Conservation (phyloP, 2,329 filamentous ascomycete genomes). For the Mycosphaerella sp. region DNA sequence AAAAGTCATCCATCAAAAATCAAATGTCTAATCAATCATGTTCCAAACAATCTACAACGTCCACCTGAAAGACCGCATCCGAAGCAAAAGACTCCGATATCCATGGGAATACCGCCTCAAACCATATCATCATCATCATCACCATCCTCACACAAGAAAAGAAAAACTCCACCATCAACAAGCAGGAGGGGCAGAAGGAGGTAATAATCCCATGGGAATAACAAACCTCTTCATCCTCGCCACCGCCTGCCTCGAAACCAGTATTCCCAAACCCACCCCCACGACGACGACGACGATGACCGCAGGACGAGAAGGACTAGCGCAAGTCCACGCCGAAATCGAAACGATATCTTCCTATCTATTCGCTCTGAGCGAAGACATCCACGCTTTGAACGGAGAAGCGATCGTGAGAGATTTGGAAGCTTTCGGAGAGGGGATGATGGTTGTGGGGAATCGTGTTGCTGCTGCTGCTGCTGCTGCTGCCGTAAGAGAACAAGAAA, state of each 20-base stretch:
- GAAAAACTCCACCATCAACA: background rate
- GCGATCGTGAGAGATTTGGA: background rate
- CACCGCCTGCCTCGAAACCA: constrained; percentile 3
- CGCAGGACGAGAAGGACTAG: background rate
- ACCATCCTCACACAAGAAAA: background rate
- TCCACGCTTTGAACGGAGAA: background rate
- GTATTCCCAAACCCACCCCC: background rate
- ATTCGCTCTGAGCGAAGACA: background rate
- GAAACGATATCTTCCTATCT: background rate
- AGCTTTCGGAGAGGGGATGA: background rate
- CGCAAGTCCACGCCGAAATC: background rate
- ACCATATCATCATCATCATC: background rate
- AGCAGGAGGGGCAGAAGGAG: too few relatives aligned
- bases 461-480: background rate
- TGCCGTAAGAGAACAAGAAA: too few relatives aligned
- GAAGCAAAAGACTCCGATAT: background rate
- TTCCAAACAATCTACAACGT: constrained; percentile 9
- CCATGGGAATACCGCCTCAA: constrained; percentile 1
- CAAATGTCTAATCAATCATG: background rate
- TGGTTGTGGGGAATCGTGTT: background rate
- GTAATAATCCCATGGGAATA: background rate
- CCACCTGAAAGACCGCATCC: constrained; percentile 8
- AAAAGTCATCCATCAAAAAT: too few relatives aligned
- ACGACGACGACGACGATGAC: too few relatives aligned
- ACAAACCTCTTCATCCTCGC: constrained; percentile 10